Evolutionary conservation across 116 monocot genomes (phyloP), one percentile per base, ranked within the genome.

Genomic region (Trichopus zeylanicus): DNA sequence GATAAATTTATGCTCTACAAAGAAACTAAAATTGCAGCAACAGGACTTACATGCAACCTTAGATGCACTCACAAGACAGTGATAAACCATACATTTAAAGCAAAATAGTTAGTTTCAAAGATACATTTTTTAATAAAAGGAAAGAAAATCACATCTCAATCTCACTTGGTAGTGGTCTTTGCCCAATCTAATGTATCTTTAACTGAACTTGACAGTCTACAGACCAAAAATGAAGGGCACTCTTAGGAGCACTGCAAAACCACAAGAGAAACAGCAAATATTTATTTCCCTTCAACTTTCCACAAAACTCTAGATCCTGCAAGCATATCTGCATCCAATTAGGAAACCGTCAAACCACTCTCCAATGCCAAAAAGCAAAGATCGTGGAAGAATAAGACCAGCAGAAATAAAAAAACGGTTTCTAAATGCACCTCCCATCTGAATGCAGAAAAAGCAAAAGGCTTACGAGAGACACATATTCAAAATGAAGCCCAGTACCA

Each of bases 401-500:
- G 13, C 28, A 31, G n/a, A n/a, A 23, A 2, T 23, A 15, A 62
- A 57, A 64, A 64, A 8, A 21, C 22, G 28, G 16, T 5, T 52
- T 31, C 37, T 11, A 10, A 30, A 60, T 48, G 34, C 55, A 60
- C 35, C n/a, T 33, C 22, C 28, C 53, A 59, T 11, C 33, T 27
- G 48, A 70, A 61, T 21, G 23, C 26, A 3, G 34, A 23, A 38
- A 60, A 52, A 71, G 46, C 20, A 7, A 29, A 68, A 68, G 28
- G 26, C 34, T 54, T 60, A 10, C 38, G 19, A 46, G 51, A 52
- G 65, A 58, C 52, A 78, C 59, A 79, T 63, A n/a, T n/a, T 68
- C 66, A 53, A 28, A 53, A 51, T 52, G n/a, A 12, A 67, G 30
- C 32, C 22, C 24, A 60, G 46, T 39, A 67, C 23, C 55, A 55